phyloP scores from a whole-genome alignment of 768 basidiomycete genomes.

The Brasilioporus rufonigricans region DNA sequence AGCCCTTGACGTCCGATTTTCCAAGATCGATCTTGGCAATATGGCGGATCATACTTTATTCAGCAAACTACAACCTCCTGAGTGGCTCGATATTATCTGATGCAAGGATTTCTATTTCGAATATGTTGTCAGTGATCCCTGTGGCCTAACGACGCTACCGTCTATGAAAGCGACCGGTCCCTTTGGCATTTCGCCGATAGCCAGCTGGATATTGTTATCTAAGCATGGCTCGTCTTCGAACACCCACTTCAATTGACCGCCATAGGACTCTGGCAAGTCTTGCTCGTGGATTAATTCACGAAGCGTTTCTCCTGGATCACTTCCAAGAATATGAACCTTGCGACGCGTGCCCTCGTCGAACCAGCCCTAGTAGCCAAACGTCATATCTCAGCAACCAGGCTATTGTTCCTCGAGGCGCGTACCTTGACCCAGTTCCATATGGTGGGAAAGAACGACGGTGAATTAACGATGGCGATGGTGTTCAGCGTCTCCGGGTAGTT shows the following conservation, averaged over 20 bases:
- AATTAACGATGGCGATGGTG: conserved; percentile 69
- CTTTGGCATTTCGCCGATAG: conserved; percentile 50
- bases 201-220: conserved; percentile 50
- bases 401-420: neutral
- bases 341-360: conserved; percentile 76
- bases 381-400: neutral
- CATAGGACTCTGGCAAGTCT: conserved; percentile 67
- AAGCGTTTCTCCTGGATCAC: conserved; percentile 53
- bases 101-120: too few species aligned
- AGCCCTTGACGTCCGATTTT: neutral
- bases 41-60: neutral
- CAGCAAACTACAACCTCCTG: neutral
- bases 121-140: neutral
- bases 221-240: conserved; percentile 66
- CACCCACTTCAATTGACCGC: conserved; percentile 70
- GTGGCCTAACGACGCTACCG: conserved; percentile 37
- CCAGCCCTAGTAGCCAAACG: conserved; percentile 49
- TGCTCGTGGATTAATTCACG: conserved; percentile 44
- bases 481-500: conserved; percentile 81
- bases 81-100: neutral
- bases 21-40: neutral
- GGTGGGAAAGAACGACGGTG: conserved; percentile 79
- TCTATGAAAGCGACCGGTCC: conserved; percentile 53
- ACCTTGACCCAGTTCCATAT: conserved; percentile 86
- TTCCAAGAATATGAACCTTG: conserved; percentile 75